These are phyloP conservation scores for Chlamydomonas schloesseri DNA, from an alignment of 139 green algal genomes.

Conservation along the genomic window DNA sequence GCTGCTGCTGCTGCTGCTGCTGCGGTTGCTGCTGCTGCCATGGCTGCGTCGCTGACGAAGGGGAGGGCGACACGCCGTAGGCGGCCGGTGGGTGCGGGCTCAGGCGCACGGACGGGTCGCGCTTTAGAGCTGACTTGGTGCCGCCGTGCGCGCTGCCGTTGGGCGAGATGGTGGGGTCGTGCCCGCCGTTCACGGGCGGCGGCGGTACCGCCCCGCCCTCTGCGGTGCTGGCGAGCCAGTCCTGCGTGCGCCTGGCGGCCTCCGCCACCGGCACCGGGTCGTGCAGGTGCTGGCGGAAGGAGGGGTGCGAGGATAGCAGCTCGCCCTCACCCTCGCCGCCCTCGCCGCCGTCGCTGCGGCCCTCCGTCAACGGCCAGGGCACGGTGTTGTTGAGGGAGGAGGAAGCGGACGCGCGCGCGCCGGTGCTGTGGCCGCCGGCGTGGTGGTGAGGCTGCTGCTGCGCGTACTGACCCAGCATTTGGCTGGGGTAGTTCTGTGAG, in stretches of 20 bases:
- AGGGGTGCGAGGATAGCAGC: background rate
- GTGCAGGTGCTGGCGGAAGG: constrained; percentile 18
- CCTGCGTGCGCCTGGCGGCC: background rate
- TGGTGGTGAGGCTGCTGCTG: background rate
- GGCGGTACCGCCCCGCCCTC: background rate
- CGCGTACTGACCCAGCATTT: too few relatives aligned
- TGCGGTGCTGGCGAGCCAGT: constrained; percentile 7
- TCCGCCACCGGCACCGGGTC: background rate
- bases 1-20: background rate
- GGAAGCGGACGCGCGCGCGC: too few relatives aligned
- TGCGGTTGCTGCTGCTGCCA: background rate
- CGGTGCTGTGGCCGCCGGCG: background rate
- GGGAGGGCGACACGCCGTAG: background rate
- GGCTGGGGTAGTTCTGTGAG: too few relatives aligned
- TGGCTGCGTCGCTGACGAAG: background rate
- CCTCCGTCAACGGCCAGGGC: too few relatives aligned
- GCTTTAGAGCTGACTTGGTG: background rate
- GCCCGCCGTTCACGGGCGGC: background rate
- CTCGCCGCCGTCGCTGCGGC: too few relatives aligned
- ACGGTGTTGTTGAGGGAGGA: too few relatives aligned
- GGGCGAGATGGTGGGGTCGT: background rate
- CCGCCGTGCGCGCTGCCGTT: background rate
- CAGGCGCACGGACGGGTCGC: too few relatives aligned
- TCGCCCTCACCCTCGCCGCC: background rate
- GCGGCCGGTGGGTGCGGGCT: too few relatives aligned